These are phyloP conservation scores for Diplotaxis tenuifolia DNA, from an alignment of 345 rosid species.

Conservation along the genomic window DNA sequence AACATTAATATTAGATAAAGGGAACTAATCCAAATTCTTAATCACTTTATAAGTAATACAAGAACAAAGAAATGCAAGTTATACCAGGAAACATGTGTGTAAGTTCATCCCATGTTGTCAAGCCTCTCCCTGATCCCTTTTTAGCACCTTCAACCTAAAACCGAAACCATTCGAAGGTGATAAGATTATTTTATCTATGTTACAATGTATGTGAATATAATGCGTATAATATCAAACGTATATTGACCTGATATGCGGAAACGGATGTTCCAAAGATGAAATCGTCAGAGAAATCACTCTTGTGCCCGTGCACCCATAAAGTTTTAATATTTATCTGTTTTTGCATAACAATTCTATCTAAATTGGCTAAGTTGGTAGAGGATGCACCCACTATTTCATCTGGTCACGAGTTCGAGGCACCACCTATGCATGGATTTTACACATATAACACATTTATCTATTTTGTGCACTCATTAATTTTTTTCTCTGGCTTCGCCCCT, in stretches of 20 bases:
- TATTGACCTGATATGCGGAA: conserved; percentile 35
- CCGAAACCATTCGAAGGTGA: background rate
- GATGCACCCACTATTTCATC: no score
- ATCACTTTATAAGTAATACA: background rate
- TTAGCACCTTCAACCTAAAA: conserved; percentile 40
- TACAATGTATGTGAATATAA: no score
- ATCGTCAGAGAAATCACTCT: conserved; percentile 21
- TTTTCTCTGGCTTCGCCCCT: no score
- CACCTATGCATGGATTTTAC: no score
- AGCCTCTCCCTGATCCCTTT: conserved; percentile 37
- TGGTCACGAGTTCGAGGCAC: no score
- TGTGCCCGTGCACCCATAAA: no score
- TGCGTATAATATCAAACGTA: background rate
- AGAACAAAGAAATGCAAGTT: background rate
- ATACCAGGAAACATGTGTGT: conserved; percentile 37
- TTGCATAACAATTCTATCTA: no score
- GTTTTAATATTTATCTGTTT: no score
- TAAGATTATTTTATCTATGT: background rate
- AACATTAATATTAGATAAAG: background rate
- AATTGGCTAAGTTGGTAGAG: no score
- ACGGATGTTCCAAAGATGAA: conserved; percentile 37
- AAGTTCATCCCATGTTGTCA: conserved; percentile 36
- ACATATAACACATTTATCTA: no score
- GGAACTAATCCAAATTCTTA: background rate
- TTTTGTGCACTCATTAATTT: no score